Evolutionary conservation across 805 yeast species (phyloP), one percentile per base, ranked within the genome.

Genomic region (Cyberlindnera petersonii): DNA sequence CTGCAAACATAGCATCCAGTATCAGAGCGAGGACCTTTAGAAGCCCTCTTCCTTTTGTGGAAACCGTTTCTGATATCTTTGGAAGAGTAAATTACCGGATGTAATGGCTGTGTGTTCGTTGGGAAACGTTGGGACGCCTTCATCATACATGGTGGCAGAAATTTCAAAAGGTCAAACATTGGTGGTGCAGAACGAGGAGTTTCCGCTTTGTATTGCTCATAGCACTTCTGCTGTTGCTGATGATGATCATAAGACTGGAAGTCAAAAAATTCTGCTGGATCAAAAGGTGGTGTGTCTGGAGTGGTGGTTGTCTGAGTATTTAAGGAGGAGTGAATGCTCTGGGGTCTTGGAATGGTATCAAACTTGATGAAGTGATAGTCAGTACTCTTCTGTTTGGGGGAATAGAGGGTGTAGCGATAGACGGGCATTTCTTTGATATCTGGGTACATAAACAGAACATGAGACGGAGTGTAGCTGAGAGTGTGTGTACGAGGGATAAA

Each of bases 1-100:
- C 83, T 68, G 52, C 84, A 78, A 4, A 75, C 71, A 53, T 72
- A 66, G 52, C 79, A 74, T 4, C 77, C 77, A 2, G 26, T 22
- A n/a, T 18, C 28, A 8, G 44, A 26, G 6, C 44, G 39, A 6
- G 40, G 33, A 2, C 26, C 34, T 4, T 14, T 18, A 5, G 33
- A n/a, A 3, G 35, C 20, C 13, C 44, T 26, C 28, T 27, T 40
- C 13, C 27, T 23, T 23, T 22, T 31, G 21, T 30, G 13, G 13
- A 20, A 5, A 31, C 14, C 22, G 19, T 6, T 14, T 8, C 14
- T 31, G 10, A 20, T 19, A 17, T 29, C 24, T 18, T 19, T 9
- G 14, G 9, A 10, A 4, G 24, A 9, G 32, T 14, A 22, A 9
- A 15, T 14, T 13, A 31, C 19, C 10, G 24, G 24, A n/a, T 31